Percentiles rank a stretch among this genome's conserved stretches.
Conservation (phyloP, 257 asterid genomes). For the Plantago major region DNA sequence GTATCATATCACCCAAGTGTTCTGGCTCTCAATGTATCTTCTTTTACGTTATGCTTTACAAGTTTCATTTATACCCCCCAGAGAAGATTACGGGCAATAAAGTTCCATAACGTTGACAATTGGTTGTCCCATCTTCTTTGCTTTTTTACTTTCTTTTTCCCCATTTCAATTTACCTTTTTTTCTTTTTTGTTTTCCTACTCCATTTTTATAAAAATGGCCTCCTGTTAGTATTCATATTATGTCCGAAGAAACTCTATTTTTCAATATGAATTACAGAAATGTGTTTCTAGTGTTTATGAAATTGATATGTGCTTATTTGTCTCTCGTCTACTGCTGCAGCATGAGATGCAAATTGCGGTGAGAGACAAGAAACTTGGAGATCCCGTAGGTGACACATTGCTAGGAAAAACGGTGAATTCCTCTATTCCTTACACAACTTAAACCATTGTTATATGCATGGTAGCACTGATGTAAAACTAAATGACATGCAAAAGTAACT, state of each 20-base stretch:
- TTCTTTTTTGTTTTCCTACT: neutral
- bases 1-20: neutral
- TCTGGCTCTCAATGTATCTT: neutral
- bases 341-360: slow-evolving; percentile 62
- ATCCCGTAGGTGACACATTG: slow-evolving; percentile 78
- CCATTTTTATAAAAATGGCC: neutral
- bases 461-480: slow-evolving; percentile 2
- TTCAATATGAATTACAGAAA: neutral
- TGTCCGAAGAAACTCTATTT: neutral
- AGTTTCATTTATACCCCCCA: neutral
- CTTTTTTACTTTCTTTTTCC: neutral
- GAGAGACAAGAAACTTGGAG: slow-evolving; percentile 66
- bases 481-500: neutral
- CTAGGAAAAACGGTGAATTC: slow-evolving; percentile 78
- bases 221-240: neutral
- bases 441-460: neutral
- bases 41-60: neutral
- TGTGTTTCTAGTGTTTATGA: neutral
- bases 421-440: neutral
- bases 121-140: neutral
- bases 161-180: neutral
- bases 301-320: neutral
- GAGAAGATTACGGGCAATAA: no score
- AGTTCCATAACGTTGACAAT: neutral
- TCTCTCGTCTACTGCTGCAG: slow-evolving; percentile 34